phyloP scores from a whole-genome alignment of 768 basidiomycete species.

The Tulasnella sp. region DNA sequence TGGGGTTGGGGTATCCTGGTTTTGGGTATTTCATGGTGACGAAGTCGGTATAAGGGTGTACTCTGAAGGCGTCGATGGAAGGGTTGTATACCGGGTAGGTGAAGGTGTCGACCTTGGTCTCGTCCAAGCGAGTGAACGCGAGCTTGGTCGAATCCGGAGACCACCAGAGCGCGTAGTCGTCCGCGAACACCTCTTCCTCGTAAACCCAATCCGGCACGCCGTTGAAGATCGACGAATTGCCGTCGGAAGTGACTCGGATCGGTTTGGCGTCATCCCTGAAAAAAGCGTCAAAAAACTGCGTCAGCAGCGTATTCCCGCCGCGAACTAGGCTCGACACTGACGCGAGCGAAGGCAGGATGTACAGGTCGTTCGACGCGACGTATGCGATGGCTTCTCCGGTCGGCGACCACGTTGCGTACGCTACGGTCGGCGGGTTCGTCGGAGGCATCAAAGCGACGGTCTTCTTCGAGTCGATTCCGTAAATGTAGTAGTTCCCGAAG shows the following conservation, averaged over 20 bases:
- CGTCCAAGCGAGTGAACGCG: constrained; percentile 85
- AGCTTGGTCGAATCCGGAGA: constrained; percentile 67
- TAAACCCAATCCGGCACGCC: constrained; percentile 98
- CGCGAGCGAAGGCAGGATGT: constrained; percentile 66
- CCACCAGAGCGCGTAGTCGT: constrained; percentile 84
- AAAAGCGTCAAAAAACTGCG: neutral
- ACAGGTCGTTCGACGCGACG: constrained; percentile 85
- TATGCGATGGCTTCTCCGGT: constrained; percentile 77
- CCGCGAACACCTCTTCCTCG: constrained; percentile 82
- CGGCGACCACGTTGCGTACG: constrained; percentile 87
- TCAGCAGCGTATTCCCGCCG: neutral
- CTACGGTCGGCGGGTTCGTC: constrained; percentile 62
- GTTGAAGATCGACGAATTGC: constrained; percentile 81
- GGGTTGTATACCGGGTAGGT: constrained; percentile 91
- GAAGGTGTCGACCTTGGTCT: constrained; percentile 82
- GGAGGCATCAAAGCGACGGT: constrained; percentile 72
- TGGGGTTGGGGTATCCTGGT: constrained; percentile 84
- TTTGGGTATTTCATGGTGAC: constrained; percentile 78
- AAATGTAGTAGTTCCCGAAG: constrained; percentile 90
- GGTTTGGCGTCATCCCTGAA: constrained; percentile 41
- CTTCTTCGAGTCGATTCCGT: constrained; percentile 61
- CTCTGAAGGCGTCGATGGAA: constrained; percentile 59
- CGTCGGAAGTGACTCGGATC: constrained; percentile 76
- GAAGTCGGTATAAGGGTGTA: constrained; percentile 70
- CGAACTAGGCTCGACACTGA: constrained; percentile 39